Evolutionary conservation across 495 filamentous ascomycete genomes (phyloP).

Genomic region (Penicillium lagena): DNA sequence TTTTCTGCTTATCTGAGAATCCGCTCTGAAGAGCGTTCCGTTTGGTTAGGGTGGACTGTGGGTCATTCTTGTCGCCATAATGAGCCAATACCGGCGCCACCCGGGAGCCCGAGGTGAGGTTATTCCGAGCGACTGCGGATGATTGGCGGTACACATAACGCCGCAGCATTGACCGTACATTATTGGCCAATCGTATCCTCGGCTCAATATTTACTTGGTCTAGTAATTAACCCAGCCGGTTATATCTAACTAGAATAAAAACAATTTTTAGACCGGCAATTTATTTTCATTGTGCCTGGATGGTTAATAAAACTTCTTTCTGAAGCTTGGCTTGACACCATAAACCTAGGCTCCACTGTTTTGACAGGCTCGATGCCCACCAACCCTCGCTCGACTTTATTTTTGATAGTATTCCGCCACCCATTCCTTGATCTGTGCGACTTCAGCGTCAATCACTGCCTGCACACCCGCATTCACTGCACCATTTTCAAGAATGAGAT

Average conservation of each 20-base stretch:
- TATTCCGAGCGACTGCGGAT: conserved; percentile 16
- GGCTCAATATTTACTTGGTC: too few relatives aligned
- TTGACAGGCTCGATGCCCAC: too few relatives aligned
- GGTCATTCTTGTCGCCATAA: conserved; percentile 9
- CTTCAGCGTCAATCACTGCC: conserved; percentile 32
- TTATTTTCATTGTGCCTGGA: too few relatives aligned
- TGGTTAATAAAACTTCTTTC: too few relatives aligned
- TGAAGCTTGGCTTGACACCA: too few relatives aligned
- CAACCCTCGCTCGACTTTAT: background rate
- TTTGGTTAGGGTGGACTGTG: conserved; percentile 12
- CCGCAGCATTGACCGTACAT: too few relatives aligned
- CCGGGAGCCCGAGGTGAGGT: conserved; percentile 13
- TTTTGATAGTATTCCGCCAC: conserved; percentile 37
- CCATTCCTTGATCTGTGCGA: conserved; percentile 45
- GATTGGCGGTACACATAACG: conserved; percentile 6
- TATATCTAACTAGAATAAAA: too few relatives aligned
- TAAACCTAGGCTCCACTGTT: too few relatives aligned
- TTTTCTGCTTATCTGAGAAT: background rate
- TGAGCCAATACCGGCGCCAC: conserved; percentile 6
- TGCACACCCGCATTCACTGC: conserved; percentile 24
- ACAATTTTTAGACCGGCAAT: too few relatives aligned
- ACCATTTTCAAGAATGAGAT: conserved; percentile 41
- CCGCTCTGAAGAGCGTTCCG: background rate
- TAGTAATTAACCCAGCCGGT: too few relatives aligned
- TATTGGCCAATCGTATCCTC: too few relatives aligned